Conservation (phyloP, 768 basidiomycete genomes). For the Russula dissimulans region DNA sequence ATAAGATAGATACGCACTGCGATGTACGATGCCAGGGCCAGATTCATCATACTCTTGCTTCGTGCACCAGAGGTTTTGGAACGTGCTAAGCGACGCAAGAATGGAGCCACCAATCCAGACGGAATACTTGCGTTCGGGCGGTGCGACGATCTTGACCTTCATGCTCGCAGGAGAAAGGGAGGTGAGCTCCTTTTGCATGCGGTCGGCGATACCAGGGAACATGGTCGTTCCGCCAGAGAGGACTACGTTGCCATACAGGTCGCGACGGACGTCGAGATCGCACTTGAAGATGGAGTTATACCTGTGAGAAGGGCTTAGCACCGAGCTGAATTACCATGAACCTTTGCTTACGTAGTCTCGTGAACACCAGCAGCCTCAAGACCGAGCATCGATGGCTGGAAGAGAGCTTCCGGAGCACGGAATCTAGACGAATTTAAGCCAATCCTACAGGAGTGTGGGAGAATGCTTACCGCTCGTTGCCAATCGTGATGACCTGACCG, state of each 20-base stretch:
- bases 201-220: constrained; percentile 94
- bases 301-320: constrained; percentile 23
- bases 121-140: constrained; percentile 90
- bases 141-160: constrained; percentile 93
- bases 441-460: neutral
- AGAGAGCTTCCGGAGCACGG: constrained; percentile 47
- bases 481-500: constrained; percentile 88
- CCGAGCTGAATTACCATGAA: neutral
- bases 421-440: constrained; percentile 30
- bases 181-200: constrained; percentile 92
- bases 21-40: constrained; percentile 71
- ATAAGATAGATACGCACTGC: constrained; percentile 39
- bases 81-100: constrained; percentile 82
- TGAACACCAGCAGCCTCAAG: constrained; percentile 82
- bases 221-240: constrained; percentile 57
- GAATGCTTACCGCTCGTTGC: constrained; percentile 45
- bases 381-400: constrained; percentile 50
- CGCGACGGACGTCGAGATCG: constrained; percentile 79
- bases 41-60: constrained; percentile 90
- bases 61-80: constrained; percentile 95
- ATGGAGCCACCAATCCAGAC: constrained; percentile 92
- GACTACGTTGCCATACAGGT: constrained; percentile 74
- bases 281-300: constrained; percentile 57
- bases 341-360: constrained; percentile 43
- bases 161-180: constrained; percentile 77